phyloP scores from a whole-genome alignment of 2,329 filamentous ascomycete genomes.

The Fusarium bulbicola region DNA sequence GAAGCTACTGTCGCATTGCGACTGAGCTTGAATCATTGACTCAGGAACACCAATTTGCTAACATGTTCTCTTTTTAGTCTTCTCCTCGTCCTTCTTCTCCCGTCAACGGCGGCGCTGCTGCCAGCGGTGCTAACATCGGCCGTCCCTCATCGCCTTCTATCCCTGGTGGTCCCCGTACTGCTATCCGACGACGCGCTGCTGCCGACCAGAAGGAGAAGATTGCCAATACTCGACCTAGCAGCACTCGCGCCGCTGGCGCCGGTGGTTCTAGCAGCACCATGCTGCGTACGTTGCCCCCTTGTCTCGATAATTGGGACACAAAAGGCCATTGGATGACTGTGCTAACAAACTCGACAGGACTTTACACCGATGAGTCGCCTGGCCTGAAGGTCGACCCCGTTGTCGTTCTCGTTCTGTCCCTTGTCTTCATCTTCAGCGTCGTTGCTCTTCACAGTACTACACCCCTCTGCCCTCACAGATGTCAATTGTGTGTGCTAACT shows the following conservation, averaged over 20 bases:
- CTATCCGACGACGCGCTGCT: slow-evolving; percentile 92
- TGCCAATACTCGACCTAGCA: slow-evolving; percentile 91
- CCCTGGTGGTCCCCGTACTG: slow-evolving; percentile 93
- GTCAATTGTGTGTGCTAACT: slow-evolving; percentile 32
- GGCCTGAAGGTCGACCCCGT: slow-evolving; percentile 98
- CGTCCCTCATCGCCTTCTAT: slow-evolving; percentile 88
- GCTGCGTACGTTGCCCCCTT: slow-evolving; percentile 77
- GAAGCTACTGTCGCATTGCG: slow-evolving; percentile 36
- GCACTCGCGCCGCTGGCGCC: slow-evolving; percentile 91
- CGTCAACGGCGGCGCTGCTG: slow-evolving; percentile 63
- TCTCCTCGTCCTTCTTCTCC: slow-evolving; percentile 70
- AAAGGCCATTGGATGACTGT: background rate
- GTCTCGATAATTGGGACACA: background rate
- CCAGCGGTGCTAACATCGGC: slow-evolving; percentile 74
- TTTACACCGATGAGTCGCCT: slow-evolving; percentile 98
- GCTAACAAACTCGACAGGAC: slow-evolving; percentile 62
- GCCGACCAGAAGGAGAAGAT: slow-evolving; percentile 98
- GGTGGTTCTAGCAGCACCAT: slow-evolving; percentile 98
- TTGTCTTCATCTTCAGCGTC: slow-evolving; percentile 99
- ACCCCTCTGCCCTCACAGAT: slow-evolving; percentile 25
- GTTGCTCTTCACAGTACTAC: slow-evolving; percentile 93
- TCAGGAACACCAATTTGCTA: background rate
- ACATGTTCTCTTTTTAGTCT: slow-evolving; percentile 52
- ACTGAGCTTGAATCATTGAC: slow-evolving; percentile 1
- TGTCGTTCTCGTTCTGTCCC: slow-evolving; percentile 92